Conservation (phyloP, 2,329 filamentous ascomycete genomes). For the Fusarium decemcellulare region DNA sequence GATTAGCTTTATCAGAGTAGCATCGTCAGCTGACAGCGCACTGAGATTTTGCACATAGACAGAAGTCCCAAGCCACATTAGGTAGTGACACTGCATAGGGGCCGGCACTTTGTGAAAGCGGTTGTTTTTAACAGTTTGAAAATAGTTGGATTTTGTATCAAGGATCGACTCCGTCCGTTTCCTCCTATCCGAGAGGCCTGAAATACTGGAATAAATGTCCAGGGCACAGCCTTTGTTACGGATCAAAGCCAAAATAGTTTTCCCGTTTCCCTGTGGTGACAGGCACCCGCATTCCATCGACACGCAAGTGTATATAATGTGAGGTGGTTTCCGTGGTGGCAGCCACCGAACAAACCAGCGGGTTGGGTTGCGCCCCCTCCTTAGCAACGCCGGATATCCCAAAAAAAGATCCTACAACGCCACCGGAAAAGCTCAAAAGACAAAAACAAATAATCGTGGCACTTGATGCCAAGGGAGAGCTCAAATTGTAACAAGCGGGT, state of each 20-base stretch:
- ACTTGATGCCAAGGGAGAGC: background rate
- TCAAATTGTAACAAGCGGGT: background rate
- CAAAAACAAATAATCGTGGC: slow-evolving; percentile 1
- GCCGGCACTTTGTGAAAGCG: background rate
- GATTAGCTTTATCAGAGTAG: no score
- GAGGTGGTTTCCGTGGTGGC: slow-evolving; percentile 2
- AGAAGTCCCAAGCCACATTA: no score
- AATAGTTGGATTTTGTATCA: slow-evolving; percentile 37
- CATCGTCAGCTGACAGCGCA: no score
- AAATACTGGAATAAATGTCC: slow-evolving; percentile 23
- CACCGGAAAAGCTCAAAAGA: slow-evolving; percentile 19
- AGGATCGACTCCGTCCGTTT: slow-evolving; percentile 30
- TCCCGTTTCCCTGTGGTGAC: background rate
- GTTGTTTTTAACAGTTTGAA: slow-evolving; percentile 9
- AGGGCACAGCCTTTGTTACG: slow-evolving; percentile 15
- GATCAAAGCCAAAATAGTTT: slow-evolving; percentile 22
- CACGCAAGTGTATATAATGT: slow-evolving; percentile 3
- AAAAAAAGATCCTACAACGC: slow-evolving; percentile 35
- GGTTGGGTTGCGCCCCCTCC: slow-evolving; percentile 23
- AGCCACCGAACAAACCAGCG: slow-evolving; percentile 23
- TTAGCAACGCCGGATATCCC: slow-evolving; percentile 40
- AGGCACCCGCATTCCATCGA: slow-evolving; percentile 15
- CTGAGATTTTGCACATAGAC: no score
- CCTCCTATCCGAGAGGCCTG: slow-evolving; percentile 12
- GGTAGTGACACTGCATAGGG: no score